Conservation (phyloP, 192 early-diverging fungal genomes). For the Coemansia sp. region DNA sequence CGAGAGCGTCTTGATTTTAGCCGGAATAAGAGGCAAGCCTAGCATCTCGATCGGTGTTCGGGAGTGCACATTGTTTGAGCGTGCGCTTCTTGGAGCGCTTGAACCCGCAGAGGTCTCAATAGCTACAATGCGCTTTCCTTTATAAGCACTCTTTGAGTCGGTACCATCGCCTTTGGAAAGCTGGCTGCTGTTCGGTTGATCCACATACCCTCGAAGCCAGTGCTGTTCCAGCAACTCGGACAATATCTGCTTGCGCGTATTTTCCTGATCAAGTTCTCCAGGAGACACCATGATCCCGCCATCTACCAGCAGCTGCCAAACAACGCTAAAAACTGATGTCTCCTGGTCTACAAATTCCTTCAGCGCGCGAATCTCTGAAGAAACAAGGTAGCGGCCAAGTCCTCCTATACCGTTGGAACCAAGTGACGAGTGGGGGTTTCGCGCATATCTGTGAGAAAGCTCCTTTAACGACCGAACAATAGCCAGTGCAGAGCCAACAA, state of each 20-base stretch:
- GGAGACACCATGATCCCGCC: constrained; percentile 53
- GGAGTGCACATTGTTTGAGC: not conserved
- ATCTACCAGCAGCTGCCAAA: constrained; percentile 50
- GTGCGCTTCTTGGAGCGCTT: not conserved
- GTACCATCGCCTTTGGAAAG: not conserved
- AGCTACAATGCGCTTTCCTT: constrained; percentile 14
- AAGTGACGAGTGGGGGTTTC: not conserved
- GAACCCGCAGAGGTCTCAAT: not conserved
- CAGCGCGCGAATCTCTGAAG: constrained; percentile 18
- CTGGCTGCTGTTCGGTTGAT: not conserved
- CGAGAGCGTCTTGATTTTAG: constrained; percentile 27
- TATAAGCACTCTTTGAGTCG: not conserved
- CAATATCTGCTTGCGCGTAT: constrained; percentile 33
- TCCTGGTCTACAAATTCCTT: constrained; percentile 20
- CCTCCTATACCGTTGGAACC: not conserved
- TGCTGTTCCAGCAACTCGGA: constrained; percentile 39
- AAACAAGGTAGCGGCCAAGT: not conserved
- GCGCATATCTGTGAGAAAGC: constrained; percentile 4
- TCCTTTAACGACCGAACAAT: constrained; percentile 22
- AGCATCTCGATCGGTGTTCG: constrained; percentile 5
- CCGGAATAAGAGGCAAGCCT: constrained; percentile 27
- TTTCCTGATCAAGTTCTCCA: constrained; percentile 35
- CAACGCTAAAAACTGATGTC: constrained; percentile 18
- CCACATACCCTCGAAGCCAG: constrained; percentile 25
- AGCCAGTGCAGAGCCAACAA: constrained; percentile 15